A percentile compares a stretch with the other conserved stretches of the same genome.
Conservation (phyloP, 2,329 filamentous ascomycete species). For the Scedosporium apiospermum region DNA sequence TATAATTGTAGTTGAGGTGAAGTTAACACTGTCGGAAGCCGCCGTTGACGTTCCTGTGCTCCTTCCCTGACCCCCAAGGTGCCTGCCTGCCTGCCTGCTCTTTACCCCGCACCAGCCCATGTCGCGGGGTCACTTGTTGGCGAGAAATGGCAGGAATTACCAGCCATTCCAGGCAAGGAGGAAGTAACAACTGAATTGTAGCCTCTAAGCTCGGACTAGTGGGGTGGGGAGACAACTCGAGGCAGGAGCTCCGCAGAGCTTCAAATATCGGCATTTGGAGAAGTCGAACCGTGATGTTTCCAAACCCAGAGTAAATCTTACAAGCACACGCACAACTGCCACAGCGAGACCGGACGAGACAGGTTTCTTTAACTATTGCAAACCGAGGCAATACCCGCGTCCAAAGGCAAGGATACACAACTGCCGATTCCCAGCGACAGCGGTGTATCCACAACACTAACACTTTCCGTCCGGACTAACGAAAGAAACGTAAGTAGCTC, state of each 20-base stretch:
- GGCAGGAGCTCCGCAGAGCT: background rate
- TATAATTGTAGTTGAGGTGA: too few species aligned
- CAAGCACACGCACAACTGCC: background rate
- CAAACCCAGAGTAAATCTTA: background rate
- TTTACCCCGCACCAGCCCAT: background rate
- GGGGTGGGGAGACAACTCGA: background rate
- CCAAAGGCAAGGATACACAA: background rate
- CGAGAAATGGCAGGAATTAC: too few species aligned
- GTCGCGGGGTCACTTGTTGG: background rate
- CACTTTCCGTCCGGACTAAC: background rate
- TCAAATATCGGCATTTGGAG: constrained; percentile 1
- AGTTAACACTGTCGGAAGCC: too few species aligned
- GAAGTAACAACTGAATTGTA: too few species aligned
- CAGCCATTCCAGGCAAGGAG: too few species aligned
- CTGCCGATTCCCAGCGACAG: background rate
- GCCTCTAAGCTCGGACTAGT: background rate
- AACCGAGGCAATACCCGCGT: background rate
- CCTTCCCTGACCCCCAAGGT: background rate
- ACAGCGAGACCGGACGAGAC: background rate
- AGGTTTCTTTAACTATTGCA: background rate
- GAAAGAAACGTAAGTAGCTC: background rate
- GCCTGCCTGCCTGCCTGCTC: background rate
- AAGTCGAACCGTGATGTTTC: background rate
- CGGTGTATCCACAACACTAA: constrained; percentile 1
- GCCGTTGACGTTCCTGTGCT: background rate